Evolutionary conservation across 305 asterid genomes (phyloP).

Genomic region (Fraxinus latifolia): DNA sequence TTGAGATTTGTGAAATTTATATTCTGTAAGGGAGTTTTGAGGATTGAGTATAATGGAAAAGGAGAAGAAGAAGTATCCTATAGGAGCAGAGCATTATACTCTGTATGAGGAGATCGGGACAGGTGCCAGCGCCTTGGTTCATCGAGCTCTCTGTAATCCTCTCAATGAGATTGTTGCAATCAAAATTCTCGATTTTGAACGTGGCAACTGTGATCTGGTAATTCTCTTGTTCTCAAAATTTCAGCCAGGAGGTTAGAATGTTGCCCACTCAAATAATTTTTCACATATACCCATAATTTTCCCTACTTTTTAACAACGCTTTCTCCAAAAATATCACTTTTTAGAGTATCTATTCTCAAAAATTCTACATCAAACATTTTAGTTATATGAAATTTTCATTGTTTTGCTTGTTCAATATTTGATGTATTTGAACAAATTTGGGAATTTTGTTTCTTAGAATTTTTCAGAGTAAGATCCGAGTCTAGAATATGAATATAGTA

Average conservation of each 20-base stretch:
- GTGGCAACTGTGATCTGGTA: conserved; percentile 91
- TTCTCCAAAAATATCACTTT: neutral
- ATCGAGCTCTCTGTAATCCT: conserved; percentile 69
- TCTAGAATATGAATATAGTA: neutral
- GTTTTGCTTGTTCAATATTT: neutral
- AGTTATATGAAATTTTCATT: neutral
- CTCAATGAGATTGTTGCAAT: conserved; percentile 74
- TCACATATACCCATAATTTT: neutral
- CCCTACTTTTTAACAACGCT: neutral
- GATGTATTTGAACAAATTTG: neutral
- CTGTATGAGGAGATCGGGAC: conserved; percentile 85
- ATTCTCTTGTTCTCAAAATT: conserved; percentile 11
- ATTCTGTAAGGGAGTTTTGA: conserved; percentile 14
- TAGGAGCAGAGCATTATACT: conserved; percentile 78
- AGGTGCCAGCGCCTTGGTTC: conserved; percentile 88
- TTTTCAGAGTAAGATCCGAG: neutral
- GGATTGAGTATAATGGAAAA: conserved; percentile 36
- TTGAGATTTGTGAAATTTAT: conserved; percentile 30
- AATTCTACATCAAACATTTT: neutral
- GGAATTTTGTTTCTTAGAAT: neutral
- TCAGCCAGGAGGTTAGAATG: neutral
- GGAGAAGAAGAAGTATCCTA: conserved; percentile 89
- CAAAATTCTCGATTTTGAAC: conserved; percentile 91
- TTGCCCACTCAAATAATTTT: neutral
- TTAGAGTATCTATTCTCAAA: neutral